Evolutionary conservation across 2,329 filamentous ascomycete genomes (phyloP).

Genomic region (Colletotrichum sp.): DNA sequence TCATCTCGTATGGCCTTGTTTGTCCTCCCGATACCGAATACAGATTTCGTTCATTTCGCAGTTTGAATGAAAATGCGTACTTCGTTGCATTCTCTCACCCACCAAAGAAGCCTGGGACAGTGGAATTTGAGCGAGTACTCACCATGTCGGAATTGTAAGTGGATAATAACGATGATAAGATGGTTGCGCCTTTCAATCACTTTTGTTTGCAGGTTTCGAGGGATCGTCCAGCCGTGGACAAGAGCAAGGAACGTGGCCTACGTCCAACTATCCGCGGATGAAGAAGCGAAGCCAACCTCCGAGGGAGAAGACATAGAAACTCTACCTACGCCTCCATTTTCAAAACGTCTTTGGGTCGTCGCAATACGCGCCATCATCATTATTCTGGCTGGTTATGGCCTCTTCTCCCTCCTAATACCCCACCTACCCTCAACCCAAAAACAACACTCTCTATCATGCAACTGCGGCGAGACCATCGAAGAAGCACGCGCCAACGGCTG

Average conservation of each 20-base stretch:
- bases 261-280: background rate
- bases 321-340: fast-evolving
- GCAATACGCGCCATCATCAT: background rate
- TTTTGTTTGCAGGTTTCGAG: background rate
- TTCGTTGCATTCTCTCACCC: fast-evolving
- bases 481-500: constrained; percentile 33
- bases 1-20: background rate
- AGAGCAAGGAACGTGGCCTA: background rate
- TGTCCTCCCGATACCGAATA: fast-evolving
- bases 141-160: background rate
- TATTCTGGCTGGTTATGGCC: background rate
- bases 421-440: background rate
- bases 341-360: background rate
- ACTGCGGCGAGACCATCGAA: constrained; percentile 33
- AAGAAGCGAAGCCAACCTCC: background rate
- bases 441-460: constrained; percentile 21
- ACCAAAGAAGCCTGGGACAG: background rate
- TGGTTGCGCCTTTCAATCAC: fast-evolving
- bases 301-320: too few species aligned
- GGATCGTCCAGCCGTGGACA: background rate
- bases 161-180: fast-evolving
- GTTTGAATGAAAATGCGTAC: fast-evolving
- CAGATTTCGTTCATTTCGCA: fast-evolving
- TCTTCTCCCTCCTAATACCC: background rate
- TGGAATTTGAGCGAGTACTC: fast-evolving